Conservation (phyloP, 495 filamentous ascomycete species). For the Jackrogersella minutella region DNA sequence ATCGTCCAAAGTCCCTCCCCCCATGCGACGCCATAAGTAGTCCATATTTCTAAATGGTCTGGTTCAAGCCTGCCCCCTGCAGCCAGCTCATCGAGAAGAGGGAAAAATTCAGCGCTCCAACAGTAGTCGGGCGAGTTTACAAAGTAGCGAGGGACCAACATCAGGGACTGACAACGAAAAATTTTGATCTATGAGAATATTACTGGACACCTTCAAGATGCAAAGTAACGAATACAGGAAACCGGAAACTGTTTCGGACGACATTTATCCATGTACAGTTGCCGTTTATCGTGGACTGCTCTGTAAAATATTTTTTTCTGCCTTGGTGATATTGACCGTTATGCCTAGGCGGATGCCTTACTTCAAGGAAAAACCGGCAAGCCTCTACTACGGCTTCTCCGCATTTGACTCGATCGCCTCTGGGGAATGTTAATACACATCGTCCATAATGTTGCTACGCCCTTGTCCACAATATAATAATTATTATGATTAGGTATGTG, state of each 20-base stretch:
- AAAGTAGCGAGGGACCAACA: conserved; percentile 15
- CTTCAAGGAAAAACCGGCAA: conserved; percentile 6
- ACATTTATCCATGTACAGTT: conserved; percentile 8
- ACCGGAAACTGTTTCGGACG: conserved; percentile 2
- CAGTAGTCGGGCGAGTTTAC: conserved; percentile 29
- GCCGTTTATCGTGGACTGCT: background rate
- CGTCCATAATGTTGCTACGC: background rate
- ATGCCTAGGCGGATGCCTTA: conserved; percentile 33
- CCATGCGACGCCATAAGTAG: conserved; percentile 21
- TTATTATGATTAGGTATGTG: background rate
- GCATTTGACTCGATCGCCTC: conserved; percentile 5
- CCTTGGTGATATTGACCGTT: conserved; percentile 22
- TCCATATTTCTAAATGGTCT: conserved; percentile 17
- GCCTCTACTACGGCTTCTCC: conserved; percentile 5
- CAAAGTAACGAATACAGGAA: conserved; percentile 12
- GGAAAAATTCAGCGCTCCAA: conserved; percentile 8
- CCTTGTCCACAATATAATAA: background rate
- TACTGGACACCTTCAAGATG: conserved; percentile 13
- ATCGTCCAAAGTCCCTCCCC: conserved; percentile 19
- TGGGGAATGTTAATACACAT: conserved; percentile 30
- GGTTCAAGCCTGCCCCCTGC: conserved; percentile 9
- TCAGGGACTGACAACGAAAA: conserved; percentile 5
- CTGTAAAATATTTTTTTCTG: conserved; percentile 25
- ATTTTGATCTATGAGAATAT: conserved; percentile 9
- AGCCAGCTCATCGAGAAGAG: conserved; percentile 26